Base-by-base conservation (phyloP, 2,329 filamentous ascomycete genomes). In the Claviceps pazoutovae region DNA sequence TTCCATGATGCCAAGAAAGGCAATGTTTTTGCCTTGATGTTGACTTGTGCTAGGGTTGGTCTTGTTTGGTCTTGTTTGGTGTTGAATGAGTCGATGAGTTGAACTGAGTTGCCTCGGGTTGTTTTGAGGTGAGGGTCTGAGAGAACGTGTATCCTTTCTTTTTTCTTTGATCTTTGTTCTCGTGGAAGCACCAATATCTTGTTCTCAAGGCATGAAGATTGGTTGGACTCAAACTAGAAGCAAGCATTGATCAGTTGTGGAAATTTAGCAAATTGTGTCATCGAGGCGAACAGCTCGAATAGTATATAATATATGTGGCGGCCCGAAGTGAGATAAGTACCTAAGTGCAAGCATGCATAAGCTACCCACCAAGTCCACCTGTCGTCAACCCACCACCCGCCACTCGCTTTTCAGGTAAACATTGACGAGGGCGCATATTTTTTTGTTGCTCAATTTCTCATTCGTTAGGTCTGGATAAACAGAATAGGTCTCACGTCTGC, bases 1-100 rank as follows among this genome's bases (percentile, higher is more conserved):
- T 56, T 71, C 66, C 67, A 71, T 69, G 56, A 50, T 54, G 48
- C 26, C 39, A 44, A 41, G 30, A 8, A 34, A 34, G 30, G 30
- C 30, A 19, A 17, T 19, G n/a, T 13, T 30, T 16, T 11, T 23
- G 7, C 13, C 11, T 21, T 30, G 45, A 34, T 36, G 30, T 19
- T 36, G 30, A 17, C 3, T 46, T 30, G 44, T 36, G 19, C 38
- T 43, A 21, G 19, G 2, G 11, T 43, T 9, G 30, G 13, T 14
- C 17, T 13, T 23, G 42, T 44, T 43, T 9, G 30, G 13, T 14
- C 17, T 13, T 23, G 42, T 44, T 4, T 44, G 5, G 19, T 17
- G 19, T 23, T 23, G 13, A 16, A 7, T 26, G 30, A 9, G 30
- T 30, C 30, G 9, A 30, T 34, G 30, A 11, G 9, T 34, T 11